Evolutionary conservation across 1,284 basidiomycete genomes (phyloP), one percentile per base, ranked within the genome.

Genomic region (Rhodotorula sp.): DNA sequence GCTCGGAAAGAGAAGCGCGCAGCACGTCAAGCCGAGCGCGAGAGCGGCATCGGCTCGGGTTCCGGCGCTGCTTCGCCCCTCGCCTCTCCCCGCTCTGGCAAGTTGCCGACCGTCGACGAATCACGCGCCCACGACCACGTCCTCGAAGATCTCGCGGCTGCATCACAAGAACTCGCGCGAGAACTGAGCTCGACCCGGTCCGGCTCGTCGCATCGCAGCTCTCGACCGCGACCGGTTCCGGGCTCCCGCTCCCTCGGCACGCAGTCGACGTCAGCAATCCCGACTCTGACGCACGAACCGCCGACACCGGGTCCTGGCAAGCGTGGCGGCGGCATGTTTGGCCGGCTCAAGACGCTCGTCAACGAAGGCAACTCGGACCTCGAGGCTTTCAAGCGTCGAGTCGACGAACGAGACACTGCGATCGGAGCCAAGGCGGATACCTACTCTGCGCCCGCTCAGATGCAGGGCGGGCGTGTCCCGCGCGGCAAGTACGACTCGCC

Each of bases 81-180:
- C 15, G 49, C 64, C n/a, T 62, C 68, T 26, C 70, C 69, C 10
- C 58, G 69, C 8, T 58, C 64, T 20, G 43, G 60, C 72, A 75
- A 51, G 52, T 26, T 57, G 26, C 43, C 62, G 62, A 56, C 62
- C 15, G 46, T 61, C 47, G 59, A 61, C 52, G 83, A 84, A 67
- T 29, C 34, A 16, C 62, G 61, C 21, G 48, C 12, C 5, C 65
- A 58, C 29, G 75, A 70, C n/a, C 58, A 62, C 18, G 64, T 71
- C 14, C 83, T 91, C 72, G 85, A 86, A 18, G 89, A 88, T 14
- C 86, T 94, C 48, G 92, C 91, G 5, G 85, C 85, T 62, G 92
- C 90, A 1, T 91, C 90, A 7, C 91, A 95, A 80, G 85, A 87
- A 14, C 85, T 95, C 46, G 93, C 91, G 21, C 86, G 92, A 71